Percentiles rank a stretch among this genome's conserved stretches.
Evolutionary conservation across 2,329 filamentous ascomycete species (phyloP).

Genomic region (Sporothrix luriei): DNA sequence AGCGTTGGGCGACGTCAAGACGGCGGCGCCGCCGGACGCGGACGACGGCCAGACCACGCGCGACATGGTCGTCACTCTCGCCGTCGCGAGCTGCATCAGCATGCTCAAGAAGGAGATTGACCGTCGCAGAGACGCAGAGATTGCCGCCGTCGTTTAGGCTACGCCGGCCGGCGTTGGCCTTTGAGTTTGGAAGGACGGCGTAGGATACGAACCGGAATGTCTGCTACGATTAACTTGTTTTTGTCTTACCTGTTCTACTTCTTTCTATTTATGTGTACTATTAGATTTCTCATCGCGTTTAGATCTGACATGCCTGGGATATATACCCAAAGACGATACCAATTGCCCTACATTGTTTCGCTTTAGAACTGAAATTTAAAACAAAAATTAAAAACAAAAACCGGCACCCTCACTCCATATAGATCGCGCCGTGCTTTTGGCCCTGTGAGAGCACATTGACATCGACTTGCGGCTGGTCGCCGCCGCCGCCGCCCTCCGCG

Average conservation of each 20-base stretch:
- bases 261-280: neutral
- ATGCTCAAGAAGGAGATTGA: constrained; percentile 70
- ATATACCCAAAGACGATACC: constrained; percentile 19
- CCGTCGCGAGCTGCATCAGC: constrained; percentile 58
- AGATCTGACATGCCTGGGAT: neutral
- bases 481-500: constrained; percentile 15
- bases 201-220: neutral
- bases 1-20: constrained; percentile 30
- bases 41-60: constrained; percentile 39
- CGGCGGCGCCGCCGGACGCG: constrained; percentile 10
- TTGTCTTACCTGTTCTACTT: neutral
- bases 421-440: constrained; percentile 41
- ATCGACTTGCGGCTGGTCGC: constrained; percentile 36
- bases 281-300: neutral
- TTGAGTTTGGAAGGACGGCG: neutral
- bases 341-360: neutral
- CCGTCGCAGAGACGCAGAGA: constrained; percentile 56
- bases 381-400: neutral
- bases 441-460: constrained; percentile 38
- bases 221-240: neutral
- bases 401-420: constrained; percentile 33
- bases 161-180: too few species aligned
- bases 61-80: constrained; percentile 53
- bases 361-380: neutral
- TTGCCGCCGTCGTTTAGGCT: constrained; percentile 42